These are phyloP conservation scores for Syncephalastrum sp. DNA, from an alignment of 371 early-diverging fungal species.

Conservation along the genomic window DNA sequence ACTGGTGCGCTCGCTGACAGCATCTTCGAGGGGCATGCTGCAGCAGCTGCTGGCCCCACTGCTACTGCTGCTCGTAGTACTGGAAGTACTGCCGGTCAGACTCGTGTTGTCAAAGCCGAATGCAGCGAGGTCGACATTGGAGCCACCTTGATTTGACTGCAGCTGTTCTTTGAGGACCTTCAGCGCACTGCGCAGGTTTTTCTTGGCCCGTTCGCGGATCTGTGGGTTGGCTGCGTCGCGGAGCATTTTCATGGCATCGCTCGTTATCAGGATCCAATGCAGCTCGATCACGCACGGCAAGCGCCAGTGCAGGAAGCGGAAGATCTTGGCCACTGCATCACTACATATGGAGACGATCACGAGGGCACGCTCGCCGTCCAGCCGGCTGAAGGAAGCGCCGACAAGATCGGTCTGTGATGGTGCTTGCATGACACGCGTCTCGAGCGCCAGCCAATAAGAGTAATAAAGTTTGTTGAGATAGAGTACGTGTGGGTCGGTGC, in stretches of 20 bases:
- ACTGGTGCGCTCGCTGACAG: too few species aligned
- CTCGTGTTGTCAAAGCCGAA: too few species aligned
- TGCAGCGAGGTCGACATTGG: too few species aligned
- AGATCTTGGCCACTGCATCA: conserved; percentile 39
- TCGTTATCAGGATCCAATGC: conserved; percentile 37
- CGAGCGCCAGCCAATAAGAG: conserved; percentile 29
- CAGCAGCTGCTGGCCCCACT: too few species aligned
- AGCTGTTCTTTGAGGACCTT: conserved; percentile 14
- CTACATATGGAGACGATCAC: conserved; percentile 39
- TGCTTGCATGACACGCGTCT: conserved; percentile 34
- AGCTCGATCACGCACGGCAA: conserved; percentile 36
- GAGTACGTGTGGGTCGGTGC: conserved; percentile 24
- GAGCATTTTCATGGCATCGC: conserved; percentile 30
- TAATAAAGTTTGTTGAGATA: conserved; percentile 35
- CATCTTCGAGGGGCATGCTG: too few species aligned
- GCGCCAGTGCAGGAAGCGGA: conserved; percentile 22
- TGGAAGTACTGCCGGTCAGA: too few species aligned
- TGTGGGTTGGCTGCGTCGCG: conserved; percentile 21
- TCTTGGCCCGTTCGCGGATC: conserved; percentile 31
- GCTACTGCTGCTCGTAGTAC: too few species aligned
- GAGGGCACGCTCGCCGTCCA: conserved; percentile 39
- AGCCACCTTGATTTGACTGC: too few species aligned
- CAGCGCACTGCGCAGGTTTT: conserved; percentile 21
- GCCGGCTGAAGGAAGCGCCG: conserved; percentile 23
- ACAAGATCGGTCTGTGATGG: conserved; percentile 22